phyloP scores from a whole-genome alignment of 2,329 filamentous ascomycete genomes.

The Ophiosphaerella korrae region DNA sequence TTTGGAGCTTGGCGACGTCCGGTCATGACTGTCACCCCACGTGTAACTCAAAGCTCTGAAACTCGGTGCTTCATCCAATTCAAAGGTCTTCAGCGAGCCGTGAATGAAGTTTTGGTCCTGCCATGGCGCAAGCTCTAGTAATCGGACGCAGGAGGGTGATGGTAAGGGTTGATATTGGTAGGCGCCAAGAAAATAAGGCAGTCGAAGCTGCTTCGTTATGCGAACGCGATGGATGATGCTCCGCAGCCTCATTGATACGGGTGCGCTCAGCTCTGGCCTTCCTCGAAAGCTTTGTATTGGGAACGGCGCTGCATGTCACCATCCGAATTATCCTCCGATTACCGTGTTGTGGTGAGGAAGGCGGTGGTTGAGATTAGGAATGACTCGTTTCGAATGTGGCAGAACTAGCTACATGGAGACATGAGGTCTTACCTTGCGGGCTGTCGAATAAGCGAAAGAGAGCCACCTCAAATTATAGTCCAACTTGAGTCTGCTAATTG shows the following conservation, averaged over 20 bases:
- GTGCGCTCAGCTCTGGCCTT: not conserved
- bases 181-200: constrained; percentile 17
- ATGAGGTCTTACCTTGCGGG: too few species aligned
- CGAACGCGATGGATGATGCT: constrained; percentile 19
- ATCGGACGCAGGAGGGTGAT: constrained; percentile 24
- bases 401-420: too few species aligned
- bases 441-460: too few species aligned
- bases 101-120: constrained; percentile 10
- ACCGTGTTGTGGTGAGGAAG: too few species aligned
- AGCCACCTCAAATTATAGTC: too few species aligned
- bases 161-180: constrained; percentile 28
- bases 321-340: too few species aligned
- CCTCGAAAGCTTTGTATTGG: not conserved
- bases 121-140: constrained; percentile 24
- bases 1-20: constrained; percentile 4
- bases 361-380: too few species aligned
- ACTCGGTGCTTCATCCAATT: constrained; percentile 21
- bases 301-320: not conserved
- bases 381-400: too few species aligned
- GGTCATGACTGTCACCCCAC: constrained; percentile 20
- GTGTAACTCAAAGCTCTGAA: constrained; percentile 29
- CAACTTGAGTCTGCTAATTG: too few species aligned
- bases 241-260: constrained; percentile 21
- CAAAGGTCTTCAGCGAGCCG: constrained; percentile 22
- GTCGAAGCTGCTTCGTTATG: constrained; percentile 9